phyloP scores from a whole-genome alignment of 1,139 yeast species.

The Suhomyces bolitotheri region DNA sequence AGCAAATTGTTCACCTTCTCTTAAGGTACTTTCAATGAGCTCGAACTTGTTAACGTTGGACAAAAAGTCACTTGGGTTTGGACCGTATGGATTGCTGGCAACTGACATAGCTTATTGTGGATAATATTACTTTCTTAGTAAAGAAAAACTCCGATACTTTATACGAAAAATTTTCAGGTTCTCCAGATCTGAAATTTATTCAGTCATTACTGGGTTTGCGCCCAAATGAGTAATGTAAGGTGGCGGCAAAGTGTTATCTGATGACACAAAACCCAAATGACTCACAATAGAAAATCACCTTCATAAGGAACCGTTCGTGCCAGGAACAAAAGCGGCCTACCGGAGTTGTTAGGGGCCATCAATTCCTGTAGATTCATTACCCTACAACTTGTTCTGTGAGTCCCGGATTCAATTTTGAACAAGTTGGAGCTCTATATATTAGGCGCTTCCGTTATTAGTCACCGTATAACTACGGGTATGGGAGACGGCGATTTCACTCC shows the following conservation, averaged over 20 bases:
- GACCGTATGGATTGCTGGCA: constrained; percentile 52
- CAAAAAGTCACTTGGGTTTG: constrained; percentile 57
- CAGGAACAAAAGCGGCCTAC: no score
- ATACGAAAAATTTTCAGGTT: constrained; percentile 8
- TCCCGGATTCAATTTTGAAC: no score
- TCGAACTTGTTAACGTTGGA: constrained; percentile 55
- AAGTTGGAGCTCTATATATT: not conserved
- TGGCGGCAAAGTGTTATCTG: constrained; percentile 15
- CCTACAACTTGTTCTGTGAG: no score
- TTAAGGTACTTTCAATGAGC: constrained; percentile 54
- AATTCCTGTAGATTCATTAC: no score
- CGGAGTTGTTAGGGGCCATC: no score
- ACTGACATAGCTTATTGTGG: constrained; percentile 13
- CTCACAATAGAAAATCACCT: constrained; percentile 6
- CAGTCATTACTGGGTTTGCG: constrained; percentile 10
- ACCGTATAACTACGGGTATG: not conserved
- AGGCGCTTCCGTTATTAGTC: not conserved
- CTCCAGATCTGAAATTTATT: constrained; percentile 10
- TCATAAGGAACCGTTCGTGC: no score
- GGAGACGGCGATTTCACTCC: no score
- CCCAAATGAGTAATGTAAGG: constrained; percentile 12
- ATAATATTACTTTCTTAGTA: not conserved
- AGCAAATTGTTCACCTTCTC: constrained; percentile 66
- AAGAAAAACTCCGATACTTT: constrained; percentile 8
- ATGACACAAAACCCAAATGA: constrained; percentile 14